Conservation (phyloP, 495 filamentous ascomycete genomes). For the Aspergillus baeticus region DNA sequence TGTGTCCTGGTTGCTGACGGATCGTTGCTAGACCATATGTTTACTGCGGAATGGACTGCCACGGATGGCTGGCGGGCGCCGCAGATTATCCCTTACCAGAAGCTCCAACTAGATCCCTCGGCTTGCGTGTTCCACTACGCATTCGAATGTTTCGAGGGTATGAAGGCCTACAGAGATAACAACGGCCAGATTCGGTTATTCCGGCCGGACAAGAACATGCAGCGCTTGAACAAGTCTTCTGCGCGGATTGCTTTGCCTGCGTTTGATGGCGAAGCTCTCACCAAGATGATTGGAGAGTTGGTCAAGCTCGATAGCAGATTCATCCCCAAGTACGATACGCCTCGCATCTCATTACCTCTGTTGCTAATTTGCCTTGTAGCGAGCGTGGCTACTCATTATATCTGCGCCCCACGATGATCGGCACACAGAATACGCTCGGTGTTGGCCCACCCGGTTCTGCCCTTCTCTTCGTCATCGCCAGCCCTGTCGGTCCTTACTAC, state of each 20-base stretch:
- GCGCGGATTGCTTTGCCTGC: slow-evolving; percentile 88
- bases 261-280: slow-evolving; percentile 68
- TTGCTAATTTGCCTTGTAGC: slow-evolving; percentile 30
- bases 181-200: slow-evolving; percentile 77
- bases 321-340: slow-evolving; percentile 64
- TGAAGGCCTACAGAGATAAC: slow-evolving; percentile 94
- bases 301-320: slow-evolving; percentile 80
- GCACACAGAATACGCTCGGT: slow-evolving; percentile 89
- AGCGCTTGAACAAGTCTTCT: slow-evolving; percentile 82
- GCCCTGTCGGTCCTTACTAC: slow-evolving; percentile 96
- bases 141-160: slow-evolving; percentile 95
- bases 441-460: slow-evolving; percentile 89
- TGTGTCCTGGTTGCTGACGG: slow-evolving; percentile 18
- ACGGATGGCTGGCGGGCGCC: slow-evolving; percentile 75
- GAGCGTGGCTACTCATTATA: slow-evolving; percentile 86
- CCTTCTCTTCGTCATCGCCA: slow-evolving; percentile 90
- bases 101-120: slow-evolving; percentile 91
- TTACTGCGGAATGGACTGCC: slow-evolving; percentile 91
- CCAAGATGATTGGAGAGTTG: slow-evolving; percentile 76
- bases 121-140: slow-evolving; percentile 99
- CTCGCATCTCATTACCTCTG: neutral
- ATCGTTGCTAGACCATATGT: slow-evolving; percentile 81
- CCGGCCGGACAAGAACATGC: slow-evolving; percentile 96
- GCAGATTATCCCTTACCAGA: slow-evolving; percentile 88
- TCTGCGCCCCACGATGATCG: slow-evolving; percentile 94